Evolutionary conservation across 352 stramenopile genomes (phyloP).

Genomic region (Phytophthora niederhauseri): DNA sequence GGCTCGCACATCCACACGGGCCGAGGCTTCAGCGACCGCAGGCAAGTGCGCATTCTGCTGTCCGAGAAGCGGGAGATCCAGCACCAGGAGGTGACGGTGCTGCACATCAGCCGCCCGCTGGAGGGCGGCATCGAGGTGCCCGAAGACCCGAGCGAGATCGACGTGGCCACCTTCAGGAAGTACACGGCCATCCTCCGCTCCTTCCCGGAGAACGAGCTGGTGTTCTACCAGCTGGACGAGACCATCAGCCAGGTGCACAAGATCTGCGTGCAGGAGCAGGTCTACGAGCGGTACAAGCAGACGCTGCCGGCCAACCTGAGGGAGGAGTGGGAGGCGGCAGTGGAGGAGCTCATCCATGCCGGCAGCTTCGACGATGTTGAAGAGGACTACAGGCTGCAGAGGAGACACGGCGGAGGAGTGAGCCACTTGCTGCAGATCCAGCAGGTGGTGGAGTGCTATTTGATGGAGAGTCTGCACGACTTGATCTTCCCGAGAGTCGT

Average conservation of each 20-base stretch:
- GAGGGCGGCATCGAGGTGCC: slow-evolving; percentile 66
- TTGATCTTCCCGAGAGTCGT: slow-evolving; percentile 58
- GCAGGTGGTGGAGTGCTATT: slow-evolving; percentile 82
- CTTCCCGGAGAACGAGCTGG: slow-evolving; percentile 76
- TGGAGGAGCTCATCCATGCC: slow-evolving; percentile 55
- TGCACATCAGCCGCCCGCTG: slow-evolving; percentile 77
- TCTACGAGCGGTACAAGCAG: slow-evolving; percentile 49
- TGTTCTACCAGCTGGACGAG: slow-evolving; percentile 73
- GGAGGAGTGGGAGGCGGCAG: slow-evolving; percentile 63
- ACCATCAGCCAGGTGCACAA: slow-evolving; percentile 66
- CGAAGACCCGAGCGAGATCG: slow-evolving; percentile 76
- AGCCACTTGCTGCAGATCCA: slow-evolving; percentile 70
- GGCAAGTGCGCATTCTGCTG: slow-evolving; percentile 76
- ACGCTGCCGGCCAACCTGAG: slow-evolving; percentile 51
- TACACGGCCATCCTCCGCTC: slow-evolving; percentile 80
- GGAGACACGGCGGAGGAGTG: slow-evolving; percentile 24
- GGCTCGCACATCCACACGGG: slow-evolving; percentile 64
- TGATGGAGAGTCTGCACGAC: slow-evolving; percentile 75
- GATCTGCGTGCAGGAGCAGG: slow-evolving; percentile 54
- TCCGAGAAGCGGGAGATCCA: slow-evolving; percentile 64
- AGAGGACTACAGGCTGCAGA: slow-evolving; percentile 27
- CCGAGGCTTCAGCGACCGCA: slow-evolving; percentile 51
- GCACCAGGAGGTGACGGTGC: slow-evolving; percentile 60
- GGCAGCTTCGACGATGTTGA: slow-evolving; percentile 55
- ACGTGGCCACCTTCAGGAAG: slow-evolving; percentile 70